Percentiles rank a stretch among this genome's conserved stretches.
Conservation (phyloP, 192 early-diverging fungal genomes). For the Lobulomyces angularis region DNA sequence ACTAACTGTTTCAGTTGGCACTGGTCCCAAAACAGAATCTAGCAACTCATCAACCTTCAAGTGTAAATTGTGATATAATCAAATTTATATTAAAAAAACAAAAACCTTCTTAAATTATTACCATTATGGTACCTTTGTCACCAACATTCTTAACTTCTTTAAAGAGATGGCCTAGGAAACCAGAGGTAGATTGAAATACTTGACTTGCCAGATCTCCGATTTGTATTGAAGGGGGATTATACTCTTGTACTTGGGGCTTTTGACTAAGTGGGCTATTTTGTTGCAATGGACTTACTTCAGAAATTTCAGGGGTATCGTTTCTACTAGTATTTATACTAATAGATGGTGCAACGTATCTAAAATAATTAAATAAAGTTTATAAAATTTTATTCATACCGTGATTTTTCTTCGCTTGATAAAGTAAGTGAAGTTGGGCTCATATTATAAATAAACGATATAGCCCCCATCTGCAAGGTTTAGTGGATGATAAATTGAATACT, state of each 20-base stretch:
- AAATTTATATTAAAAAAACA: conserved; percentile 2
- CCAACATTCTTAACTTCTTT: conserved; percentile 20
- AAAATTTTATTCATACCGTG: conserved; percentile 1
- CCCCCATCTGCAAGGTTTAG: conserved; percentile 26
- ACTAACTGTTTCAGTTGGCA: neutral
- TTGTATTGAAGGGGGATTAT: too few species aligned
- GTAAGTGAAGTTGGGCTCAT: conserved; percentile 30
- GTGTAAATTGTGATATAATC: neutral
- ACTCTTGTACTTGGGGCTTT: too few species aligned
- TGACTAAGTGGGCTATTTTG: neutral
- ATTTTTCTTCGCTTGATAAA: conserved; percentile 18
- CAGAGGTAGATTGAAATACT: conserved; percentile 16
- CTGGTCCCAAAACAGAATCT: neutral
- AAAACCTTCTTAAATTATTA: conserved; percentile 19
- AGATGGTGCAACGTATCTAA: neutral
- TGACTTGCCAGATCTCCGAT: conserved; percentile 20
- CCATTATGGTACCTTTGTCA: conserved; percentile 16
- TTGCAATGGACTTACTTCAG: conserved; percentile 7
- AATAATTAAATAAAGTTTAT: neutral
- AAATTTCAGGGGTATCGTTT: conserved; percentile 5
- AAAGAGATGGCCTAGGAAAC: conserved; percentile 18
- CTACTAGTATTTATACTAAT: conserved; percentile 8
- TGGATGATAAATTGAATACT: neutral
- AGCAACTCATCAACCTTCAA: neutral
- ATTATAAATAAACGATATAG: conserved; percentile 42